These are phyloP conservation scores for Alternaria viburni DNA, from an alignment of 2,329 filamentous ascomycete species.

Conservation along the genomic window DNA sequence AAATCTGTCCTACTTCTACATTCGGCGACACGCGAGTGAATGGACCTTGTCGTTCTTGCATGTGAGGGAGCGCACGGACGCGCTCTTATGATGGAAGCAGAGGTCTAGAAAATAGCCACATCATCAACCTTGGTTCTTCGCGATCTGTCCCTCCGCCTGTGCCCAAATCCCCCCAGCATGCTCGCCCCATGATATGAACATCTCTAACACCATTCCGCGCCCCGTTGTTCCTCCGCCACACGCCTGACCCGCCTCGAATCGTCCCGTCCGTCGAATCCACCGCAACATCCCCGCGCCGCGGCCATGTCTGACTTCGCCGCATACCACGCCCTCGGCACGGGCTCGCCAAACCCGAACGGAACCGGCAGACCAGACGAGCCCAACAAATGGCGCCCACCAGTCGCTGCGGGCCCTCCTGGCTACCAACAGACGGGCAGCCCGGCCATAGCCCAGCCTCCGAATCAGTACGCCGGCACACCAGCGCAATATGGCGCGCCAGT, in stretches of 20 bases:
- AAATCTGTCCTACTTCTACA: not conserved
- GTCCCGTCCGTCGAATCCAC: conserved; percentile 17
- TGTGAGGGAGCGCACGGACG: conserved; percentile 26
- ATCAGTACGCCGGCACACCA: conserved; percentile 40
- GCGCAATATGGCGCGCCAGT: conserved; percentile 33
- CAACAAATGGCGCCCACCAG: conserved; percentile 48
- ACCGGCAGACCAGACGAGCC: conserved; percentile 36
- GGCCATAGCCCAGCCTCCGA: conserved; percentile 34
- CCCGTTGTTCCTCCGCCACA: conserved; percentile 14
- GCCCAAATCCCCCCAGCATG: conserved; percentile 12
- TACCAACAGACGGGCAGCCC: conserved; percentile 52
- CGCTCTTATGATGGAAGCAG: conserved; percentile 25
- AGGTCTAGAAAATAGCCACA: conserved; percentile 37
- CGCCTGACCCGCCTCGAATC: conserved; percentile 23
- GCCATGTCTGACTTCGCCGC: conserved; percentile 47
- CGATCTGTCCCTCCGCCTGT: conserved; percentile 14
- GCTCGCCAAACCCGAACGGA: conserved; percentile 38
- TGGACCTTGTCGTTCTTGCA: conserved; percentile 22
- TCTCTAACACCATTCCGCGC: conserved; percentile 16
- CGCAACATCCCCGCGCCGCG: conserved; percentile 32
- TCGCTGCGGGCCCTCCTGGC: conserved; percentile 52
- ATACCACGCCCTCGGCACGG: conserved; percentile 46
- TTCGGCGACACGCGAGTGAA: conserved; percentile 7
- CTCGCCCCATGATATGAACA: conserved; percentile 31
- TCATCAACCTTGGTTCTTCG: conserved; percentile 33